Evolutionary conservation across 352 stramenopile species (phyloP), one percentile per base, ranked within the genome.

Genomic region (Phytopythium aichiense): DNA sequence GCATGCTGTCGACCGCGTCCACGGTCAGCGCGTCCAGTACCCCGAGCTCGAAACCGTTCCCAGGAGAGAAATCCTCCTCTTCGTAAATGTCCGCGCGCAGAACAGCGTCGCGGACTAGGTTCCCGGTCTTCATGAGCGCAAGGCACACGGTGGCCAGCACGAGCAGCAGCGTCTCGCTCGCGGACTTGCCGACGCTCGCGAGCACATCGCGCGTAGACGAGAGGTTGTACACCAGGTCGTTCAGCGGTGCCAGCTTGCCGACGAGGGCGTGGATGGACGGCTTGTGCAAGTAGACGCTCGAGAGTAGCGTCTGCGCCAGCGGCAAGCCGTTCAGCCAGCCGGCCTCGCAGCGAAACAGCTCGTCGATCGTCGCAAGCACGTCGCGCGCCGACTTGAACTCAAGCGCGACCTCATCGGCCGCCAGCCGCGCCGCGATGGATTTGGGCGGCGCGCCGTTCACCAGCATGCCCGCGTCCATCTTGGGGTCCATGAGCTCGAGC

Each of bases 81-180:
- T 98, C 93, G 69, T 98, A 98, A 67, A 98, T 97, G 73, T 98
- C 93, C 20, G 89, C 95, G 43, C 93, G 89, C 5, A 97, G 65
- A 42, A 96, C 83, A 12, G 91, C 81, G 54, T 87, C 83, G 37
- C 91, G 87, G 33, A 97, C 74, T 43, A 94, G 58, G 43, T 91
- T 81, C 9, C 77, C 72, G 33, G 94, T 85, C 57, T 96, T 84
- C 45, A 98, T 64, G 22, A 84, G 72, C 28, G 85, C 73, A 11
- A 93, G 59, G 31, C 80, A 72, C 16, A 89, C 70, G 3, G 85
- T 74, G 62, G 77, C 85, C 51, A 98, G 80, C 30, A 91, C 71
- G 54, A 89, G 84, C 46, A 79, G 68, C 25, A 96, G 66, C 59
- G 84, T 88, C 40, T 89, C 80, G 13, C 71, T 64, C 2, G 64